Evolutionary conservation across 1,139 yeast species (phyloP), one percentile per base, ranked within the genome.

Genomic region (Pichia cactophila): DNA sequence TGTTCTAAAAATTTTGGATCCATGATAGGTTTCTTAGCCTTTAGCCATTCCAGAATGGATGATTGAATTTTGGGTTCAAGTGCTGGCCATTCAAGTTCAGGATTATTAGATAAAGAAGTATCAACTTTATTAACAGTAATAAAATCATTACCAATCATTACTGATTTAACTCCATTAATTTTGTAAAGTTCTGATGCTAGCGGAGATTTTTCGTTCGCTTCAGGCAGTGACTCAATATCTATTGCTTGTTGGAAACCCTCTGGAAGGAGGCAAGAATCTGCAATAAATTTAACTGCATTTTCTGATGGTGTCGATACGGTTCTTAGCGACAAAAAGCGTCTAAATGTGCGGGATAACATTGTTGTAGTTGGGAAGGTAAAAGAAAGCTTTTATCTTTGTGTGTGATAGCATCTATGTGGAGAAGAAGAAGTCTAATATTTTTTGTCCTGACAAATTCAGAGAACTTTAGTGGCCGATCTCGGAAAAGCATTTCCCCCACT

Each of bases 301-400:
- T 82, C 90, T 61, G 92, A 92, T 4, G 98, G 98, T 0, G 98
- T 92, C 4, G 86, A 69, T 14, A 80, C 70, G 0, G 88, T 80
- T 58, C 81, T 82, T 10, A 65, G 46, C 1, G 60, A 51, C 10
- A 65, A 44, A 11, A 51, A 49, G 43, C 52, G 42, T 31, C 45
- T 43, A 1, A 36, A 31, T 17, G 36, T 31, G 28, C 38, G 36
- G 7, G 40, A 38, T 12, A 38, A 4, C 41, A 38, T 38, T 38
- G n/a, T 23, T 31, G 35, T 31, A 31, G n/a, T 12, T 11, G 10
- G 3, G 5, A 29, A 29, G 31, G 12, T 3, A 29, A 10, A 29
- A 9, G 31, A 29, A 29, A 29, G 12, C 31, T 29, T 29, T 23
- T 23, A 23, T 23, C 23, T 23, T 23, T 23, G 23, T 29, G 31